phyloP scores from a whole-genome alignment of 305 asterid species.

The Rubia peregrina region DNA sequence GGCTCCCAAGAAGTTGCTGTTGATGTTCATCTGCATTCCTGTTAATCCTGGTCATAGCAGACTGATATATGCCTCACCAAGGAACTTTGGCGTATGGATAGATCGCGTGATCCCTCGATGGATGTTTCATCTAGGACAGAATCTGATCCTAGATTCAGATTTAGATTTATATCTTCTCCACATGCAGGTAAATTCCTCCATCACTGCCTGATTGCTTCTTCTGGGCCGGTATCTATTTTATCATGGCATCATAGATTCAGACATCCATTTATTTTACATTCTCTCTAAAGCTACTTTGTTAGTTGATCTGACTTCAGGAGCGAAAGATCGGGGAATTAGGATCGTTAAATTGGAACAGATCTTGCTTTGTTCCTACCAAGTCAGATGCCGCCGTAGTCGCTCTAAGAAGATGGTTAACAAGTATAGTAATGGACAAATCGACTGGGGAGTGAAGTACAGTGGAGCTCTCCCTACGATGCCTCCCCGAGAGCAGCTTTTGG shows the following conservation, averaged over 20 bases:
- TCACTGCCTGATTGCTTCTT: neutral
- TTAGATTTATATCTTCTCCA: constrained; percentile 90
- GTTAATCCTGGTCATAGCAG: constrained; percentile 95
- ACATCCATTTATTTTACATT: no score
- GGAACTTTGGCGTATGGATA: constrained; percentile 76
- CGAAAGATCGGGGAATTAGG: constrained; percentile 55
- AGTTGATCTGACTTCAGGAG: constrained; percentile 45
- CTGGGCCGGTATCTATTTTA: no score
- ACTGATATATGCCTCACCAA: constrained; percentile 63
- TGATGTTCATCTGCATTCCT: constrained; percentile 72
- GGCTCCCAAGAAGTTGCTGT: constrained; percentile 35
- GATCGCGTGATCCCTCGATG: constrained; percentile 71
- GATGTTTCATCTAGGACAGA: constrained; percentile 78
- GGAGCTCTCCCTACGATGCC: constrained; percentile 73
- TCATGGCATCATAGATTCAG: no score
- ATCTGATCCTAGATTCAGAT: constrained; percentile 83
- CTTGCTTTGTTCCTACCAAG: constrained; percentile 81
- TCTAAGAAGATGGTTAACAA: constrained; percentile 81
- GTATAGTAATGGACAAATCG: constrained; percentile 66
- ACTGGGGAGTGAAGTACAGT: constrained; percentile 58
- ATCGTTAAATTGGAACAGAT: constrained; percentile 64
- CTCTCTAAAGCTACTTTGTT: neutral
- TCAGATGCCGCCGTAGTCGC: constrained; percentile 64
- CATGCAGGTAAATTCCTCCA: constrained; percentile 49
- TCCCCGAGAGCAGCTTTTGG: constrained; percentile 70